phyloP scores from a whole-genome alignment of 2,329 filamentous ascomycete species.

The Lasiodiplodia sp. region DNA sequence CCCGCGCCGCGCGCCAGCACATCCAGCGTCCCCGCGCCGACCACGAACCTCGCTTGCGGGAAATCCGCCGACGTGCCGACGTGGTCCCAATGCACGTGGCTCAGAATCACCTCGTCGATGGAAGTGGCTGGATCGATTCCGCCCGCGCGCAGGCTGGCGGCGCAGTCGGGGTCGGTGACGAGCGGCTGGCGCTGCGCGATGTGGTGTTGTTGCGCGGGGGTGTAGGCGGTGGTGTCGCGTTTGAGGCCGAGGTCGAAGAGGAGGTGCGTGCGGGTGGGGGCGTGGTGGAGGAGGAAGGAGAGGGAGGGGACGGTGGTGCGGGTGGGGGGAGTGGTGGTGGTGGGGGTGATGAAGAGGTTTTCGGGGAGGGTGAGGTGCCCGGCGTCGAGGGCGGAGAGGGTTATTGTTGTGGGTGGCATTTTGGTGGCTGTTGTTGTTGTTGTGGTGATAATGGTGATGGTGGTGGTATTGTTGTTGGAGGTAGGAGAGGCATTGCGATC shows the following conservation, averaged over 20 bases:
- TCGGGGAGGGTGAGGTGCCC: slow-evolving; percentile 57
- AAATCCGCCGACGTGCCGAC: slow-evolving; percentile 51
- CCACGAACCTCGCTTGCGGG: slow-evolving; percentile 46
- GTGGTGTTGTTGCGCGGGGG: slow-evolving; percentile 53
- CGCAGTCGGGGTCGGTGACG: slow-evolving; percentile 44
- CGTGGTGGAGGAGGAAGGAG: slow-evolving; percentile 60
- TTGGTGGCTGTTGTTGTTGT: not conserved
- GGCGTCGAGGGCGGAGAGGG: slow-evolving; percentile 42
- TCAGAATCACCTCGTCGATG: slow-evolving; percentile 51
- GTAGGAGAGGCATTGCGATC: not conserved
- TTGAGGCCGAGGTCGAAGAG: slow-evolving; percentile 62
- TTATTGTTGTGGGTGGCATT: slow-evolving; percentile 30
- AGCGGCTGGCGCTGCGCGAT: slow-evolving; percentile 56
- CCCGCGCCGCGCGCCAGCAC: slow-evolving; percentile 36
- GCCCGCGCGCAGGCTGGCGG: slow-evolving; percentile 46
- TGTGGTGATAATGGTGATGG: too few relatives aligned
- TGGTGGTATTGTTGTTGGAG: not conserved
- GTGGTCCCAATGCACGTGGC: slow-evolving; percentile 52
- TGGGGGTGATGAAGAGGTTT: slow-evolving; percentile 54
- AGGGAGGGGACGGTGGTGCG: slow-evolving; percentile 61
- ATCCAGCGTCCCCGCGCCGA: slow-evolving; percentile 45
- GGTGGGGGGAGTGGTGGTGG: slow-evolving; percentile 52
- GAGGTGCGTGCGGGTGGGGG: slow-evolving; percentile 39
- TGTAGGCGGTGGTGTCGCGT: slow-evolving; percentile 54
- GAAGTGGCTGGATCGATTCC: slow-evolving; percentile 39